Base-by-base conservation (phyloP, 2,329 filamentous ascomycete genomes). In the Pseudogymnoascus sp. region DNA sequence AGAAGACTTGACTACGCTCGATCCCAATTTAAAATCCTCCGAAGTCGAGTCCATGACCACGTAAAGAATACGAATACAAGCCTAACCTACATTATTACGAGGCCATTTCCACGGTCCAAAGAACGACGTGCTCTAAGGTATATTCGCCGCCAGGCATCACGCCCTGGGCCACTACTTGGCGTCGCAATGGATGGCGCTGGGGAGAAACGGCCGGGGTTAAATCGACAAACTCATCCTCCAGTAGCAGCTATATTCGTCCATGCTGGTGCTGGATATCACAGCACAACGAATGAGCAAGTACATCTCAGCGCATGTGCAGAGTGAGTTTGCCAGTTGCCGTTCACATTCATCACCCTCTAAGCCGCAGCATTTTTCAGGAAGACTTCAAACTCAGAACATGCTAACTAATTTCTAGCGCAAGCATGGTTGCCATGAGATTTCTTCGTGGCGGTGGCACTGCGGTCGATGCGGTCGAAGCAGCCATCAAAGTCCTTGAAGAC, bases 191-290 rank as follows among this genome's bases (percentile, higher is more conserved):
- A 73, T 61, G 71, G 72, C 44, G 62, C 70, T 17, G 63, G 63
- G 26, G 71, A 72, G 29, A 70, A 66, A 61, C 62, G 67, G 42
- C 64, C 67, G 44, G 26, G 26, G 50, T 31, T 37, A 37, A 37
- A 6, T 62, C 56, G 37, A 19, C 62, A 63, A 62, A 29, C 23
- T 26, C 60, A 38, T n/a, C 31, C 53, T n/a, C 60, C 15, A 67
- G 77, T 86, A 9, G 86, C 86, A 64, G 92, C 91, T 64, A 93
- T 99, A 61, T 97, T 96, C 75, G 88, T 99, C 50, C 95, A 99
- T 75, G 95, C 93, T 38, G 95, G 95, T 35, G 95, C 95, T 15
- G 95, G 95, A 3, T 99, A 91, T 71, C 95, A 99, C 75, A 97
- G 92, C 72, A 80, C 84, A 23, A 84, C 89, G 65, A 97, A 97